Evolutionary conservation across 2,329 filamentous ascomycete species (phyloP).

Genomic region (Neurospora sp.): DNA sequence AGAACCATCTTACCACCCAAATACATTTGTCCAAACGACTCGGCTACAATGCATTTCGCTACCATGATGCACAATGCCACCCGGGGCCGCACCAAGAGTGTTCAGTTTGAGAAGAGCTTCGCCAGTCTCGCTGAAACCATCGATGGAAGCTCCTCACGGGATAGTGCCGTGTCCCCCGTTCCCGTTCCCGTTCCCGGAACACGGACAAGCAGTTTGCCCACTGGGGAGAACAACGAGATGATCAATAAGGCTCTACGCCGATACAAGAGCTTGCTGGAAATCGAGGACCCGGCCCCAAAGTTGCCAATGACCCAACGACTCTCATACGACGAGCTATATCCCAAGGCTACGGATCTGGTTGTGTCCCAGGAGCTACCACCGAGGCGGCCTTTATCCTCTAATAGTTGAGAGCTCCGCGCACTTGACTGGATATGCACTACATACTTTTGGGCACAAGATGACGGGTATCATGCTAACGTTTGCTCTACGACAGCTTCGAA

Average conservation of each 20-base stretch:
- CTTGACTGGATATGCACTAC: conserved; percentile 18
- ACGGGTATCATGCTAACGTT: conserved; percentile 25
- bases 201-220: conserved; percentile 26
- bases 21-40: conserved; percentile 7
- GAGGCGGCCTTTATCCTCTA: conserved; percentile 8
- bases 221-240: conserved; percentile 22
- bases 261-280: conserved; percentile 44
- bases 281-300: conserved; percentile 35
- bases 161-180: conserved; percentile 12
- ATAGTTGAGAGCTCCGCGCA: conserved; percentile 27
- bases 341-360: conserved; percentile 13
- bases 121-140: conserved; percentile 9
- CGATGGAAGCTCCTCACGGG: conserved; percentile 11
- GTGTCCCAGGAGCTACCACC: conserved; percentile 2
- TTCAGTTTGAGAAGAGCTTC: conserved; percentile 36
- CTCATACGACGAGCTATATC: conserved; percentile 37
- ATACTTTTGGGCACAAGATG: conserved; percentile 5
- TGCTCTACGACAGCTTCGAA: conserved; percentile 27
- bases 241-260: conserved; percentile 23
- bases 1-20: conserved; percentile 19
- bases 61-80: conserved; percentile 31
- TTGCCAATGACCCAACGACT: conserved; percentile 33
- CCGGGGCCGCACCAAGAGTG: conserved; percentile 36
- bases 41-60: conserved; percentile 28
- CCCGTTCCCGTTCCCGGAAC: conserved; percentile 20